phyloP scores from a whole-genome alignment of 306 rosid species.

The Cicer yamashitae region DNA sequence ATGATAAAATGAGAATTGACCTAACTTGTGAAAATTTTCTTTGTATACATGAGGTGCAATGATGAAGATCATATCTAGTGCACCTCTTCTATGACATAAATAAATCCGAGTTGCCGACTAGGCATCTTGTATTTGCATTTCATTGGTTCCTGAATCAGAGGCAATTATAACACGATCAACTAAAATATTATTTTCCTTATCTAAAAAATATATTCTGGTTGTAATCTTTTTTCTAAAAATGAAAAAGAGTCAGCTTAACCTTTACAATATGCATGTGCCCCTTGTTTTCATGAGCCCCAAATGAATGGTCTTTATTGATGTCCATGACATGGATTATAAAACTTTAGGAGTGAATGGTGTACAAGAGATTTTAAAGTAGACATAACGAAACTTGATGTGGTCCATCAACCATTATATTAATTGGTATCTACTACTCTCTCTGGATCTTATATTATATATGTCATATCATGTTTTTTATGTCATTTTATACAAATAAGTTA shows the following conservation, averaged over 20 bases:
- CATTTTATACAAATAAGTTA: too few relatives aligned
- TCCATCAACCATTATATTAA: background rate
- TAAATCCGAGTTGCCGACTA: constrained; percentile 24
- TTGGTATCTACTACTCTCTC: background rate
- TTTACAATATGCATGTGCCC: constrained; percentile 26
- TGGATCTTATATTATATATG: too few relatives aligned
- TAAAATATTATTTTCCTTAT: background rate
- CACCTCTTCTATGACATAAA: constrained; percentile 12
- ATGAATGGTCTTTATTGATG: constrained; percentile 37
- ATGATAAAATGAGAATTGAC: constrained; percentile 25
- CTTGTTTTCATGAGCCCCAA: constrained; percentile 17
- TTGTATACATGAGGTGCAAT: constrained; percentile 12
- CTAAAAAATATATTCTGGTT: background rate
- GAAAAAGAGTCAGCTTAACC: constrained; percentile 12
- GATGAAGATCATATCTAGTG: constrained; percentile 38
- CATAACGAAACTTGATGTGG: constrained; percentile 27
- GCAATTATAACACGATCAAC: constrained; percentile 39
- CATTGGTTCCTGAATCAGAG: constrained; percentile 49
- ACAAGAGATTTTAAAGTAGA: constrained; percentile 31
- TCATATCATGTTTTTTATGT: too few relatives aligned
- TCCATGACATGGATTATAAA: constrained; percentile 12
- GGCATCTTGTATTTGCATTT: background rate
- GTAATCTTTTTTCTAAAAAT: background rate
- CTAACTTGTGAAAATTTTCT: constrained; percentile 32
- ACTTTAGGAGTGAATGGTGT: constrained; percentile 26